Conservation (phyloP, 345 rosid species). For the Citrus maxima region DNA sequence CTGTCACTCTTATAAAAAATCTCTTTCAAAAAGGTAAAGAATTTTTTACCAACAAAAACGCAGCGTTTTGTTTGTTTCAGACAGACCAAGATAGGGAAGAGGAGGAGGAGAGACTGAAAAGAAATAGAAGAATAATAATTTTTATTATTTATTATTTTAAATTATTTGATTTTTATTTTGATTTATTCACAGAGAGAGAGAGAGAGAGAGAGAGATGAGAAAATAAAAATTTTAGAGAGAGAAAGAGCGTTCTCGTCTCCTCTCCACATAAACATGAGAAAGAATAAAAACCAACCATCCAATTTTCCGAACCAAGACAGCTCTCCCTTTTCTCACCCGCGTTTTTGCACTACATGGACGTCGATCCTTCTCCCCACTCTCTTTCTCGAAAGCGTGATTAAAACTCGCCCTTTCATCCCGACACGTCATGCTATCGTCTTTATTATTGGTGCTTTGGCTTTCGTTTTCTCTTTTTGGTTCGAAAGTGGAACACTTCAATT, state of each 20-base stretch:
- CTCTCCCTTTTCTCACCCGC: constrained; percentile 17
- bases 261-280: constrained; percentile 50
- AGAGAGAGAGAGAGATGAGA: constrained; percentile 13
- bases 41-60: constrained; percentile 3
- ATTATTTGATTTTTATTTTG: background rate
- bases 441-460: background rate
- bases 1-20: constrained; percentile 20
- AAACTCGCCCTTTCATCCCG: background rate
- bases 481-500: background rate
- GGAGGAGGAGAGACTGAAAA: background rate
- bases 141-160: background rate
- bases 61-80: background rate
- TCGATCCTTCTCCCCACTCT: background rate
- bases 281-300: constrained; percentile 48
- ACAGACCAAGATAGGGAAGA: constrained; percentile 17
- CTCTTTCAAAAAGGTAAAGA: background rate
- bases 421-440: background rate
- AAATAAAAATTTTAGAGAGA: constrained; percentile 13
- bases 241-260: constrained; percentile 46
- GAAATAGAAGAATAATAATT: background rate
- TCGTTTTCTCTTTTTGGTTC: no score
- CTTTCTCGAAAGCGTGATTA: background rate
- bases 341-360: constrained; percentile 26
- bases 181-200: background rate
- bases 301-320: constrained; percentile 14